Evolutionary conservation across 208 protist genomes (phyloP).

Genomic region (Trypanosoma platydactyli): DNA sequence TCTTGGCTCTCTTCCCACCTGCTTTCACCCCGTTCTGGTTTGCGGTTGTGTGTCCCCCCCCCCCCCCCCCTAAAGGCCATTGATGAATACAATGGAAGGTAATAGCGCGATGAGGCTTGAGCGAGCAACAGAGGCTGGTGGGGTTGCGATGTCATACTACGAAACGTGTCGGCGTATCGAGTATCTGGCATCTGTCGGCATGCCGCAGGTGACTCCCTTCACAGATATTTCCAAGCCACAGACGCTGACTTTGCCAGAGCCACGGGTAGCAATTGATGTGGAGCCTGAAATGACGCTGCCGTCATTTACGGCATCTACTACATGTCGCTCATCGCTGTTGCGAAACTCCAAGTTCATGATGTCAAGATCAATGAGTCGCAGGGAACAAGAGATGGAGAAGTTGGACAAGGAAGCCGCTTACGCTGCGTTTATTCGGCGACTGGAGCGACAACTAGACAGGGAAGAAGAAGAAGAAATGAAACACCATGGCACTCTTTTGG

Average conservation of each 20-base stretch:
- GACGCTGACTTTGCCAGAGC: constrained; percentile 9
- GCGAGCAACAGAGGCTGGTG: background rate
- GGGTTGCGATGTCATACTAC: constrained; percentile 44
- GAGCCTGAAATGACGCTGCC: background rate
- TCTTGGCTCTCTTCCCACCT: too few species aligned
- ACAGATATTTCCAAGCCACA: constrained; percentile 10
- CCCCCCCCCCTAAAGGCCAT: too few species aligned
- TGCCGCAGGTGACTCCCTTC: constrained; percentile 29
- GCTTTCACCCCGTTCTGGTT: background rate
- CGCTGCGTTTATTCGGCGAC: constrained; percentile 24
- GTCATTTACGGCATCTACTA: background rate
- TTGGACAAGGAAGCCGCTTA: constrained; percentile 33
- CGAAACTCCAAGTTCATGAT: background rate
- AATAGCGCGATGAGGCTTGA: background rate
- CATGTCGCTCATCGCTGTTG: background rate
- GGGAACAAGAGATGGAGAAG: constrained; percentile 2
- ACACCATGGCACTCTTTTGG: background rate
- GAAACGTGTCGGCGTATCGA: constrained; percentile 43
- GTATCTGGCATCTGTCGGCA: constrained; percentile 17
- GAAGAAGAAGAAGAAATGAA: constrained; percentile 15
- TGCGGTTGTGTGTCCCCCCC: constrained; percentile 4
- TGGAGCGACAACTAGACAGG: constrained; percentile 19
- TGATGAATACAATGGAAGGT: background rate
- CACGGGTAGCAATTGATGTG: background rate
- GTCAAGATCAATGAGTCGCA: background rate